These are phyloP conservation scores for Cytospora leucostoma DNA, from an alignment of 2,329 filamentous ascomycete genomes.

Conservation along the genomic window DNA sequence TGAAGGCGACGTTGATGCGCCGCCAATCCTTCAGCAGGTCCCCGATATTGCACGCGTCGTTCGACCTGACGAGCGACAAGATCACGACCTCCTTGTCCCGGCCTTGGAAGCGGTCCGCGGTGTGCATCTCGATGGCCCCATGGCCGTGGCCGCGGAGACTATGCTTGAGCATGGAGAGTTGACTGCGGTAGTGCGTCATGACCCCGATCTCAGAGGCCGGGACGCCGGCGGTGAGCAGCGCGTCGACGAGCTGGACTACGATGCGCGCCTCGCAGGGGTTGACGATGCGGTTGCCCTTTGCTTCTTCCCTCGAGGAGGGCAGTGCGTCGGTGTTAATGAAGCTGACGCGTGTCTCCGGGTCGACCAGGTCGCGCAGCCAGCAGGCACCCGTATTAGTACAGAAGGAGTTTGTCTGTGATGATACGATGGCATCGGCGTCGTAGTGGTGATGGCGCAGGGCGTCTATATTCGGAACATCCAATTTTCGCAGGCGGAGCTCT, in stretches of 20 bases:
- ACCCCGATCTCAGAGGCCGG: constrained; percentile 79
- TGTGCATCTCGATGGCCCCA: constrained; percentile 83
- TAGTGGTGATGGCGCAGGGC: constrained; percentile 63
- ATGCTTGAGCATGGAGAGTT: constrained; percentile 80
- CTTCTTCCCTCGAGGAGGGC: constrained; percentile 66
- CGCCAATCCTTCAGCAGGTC: constrained; percentile 90
- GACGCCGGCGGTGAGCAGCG: constrained; percentile 75
- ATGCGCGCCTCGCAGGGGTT: constrained; percentile 82
- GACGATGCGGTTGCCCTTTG: constrained; percentile 81
- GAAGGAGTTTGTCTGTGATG: constrained; percentile 42
- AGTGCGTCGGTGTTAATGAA: constrained; percentile 89
- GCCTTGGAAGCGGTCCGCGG: constrained; percentile 94
- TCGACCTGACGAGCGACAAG: constrained; percentile 83
- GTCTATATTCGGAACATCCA: constrained; percentile 67
- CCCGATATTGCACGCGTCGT: constrained; percentile 79
- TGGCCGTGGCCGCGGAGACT: constrained; percentile 59
- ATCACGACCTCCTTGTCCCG: constrained; percentile 93
- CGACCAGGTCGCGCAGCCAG: constrained; percentile 75
- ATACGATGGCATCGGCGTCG: constrained; percentile 41
- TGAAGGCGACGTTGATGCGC: constrained; percentile 93
- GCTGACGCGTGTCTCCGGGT: constrained; percentile 71
- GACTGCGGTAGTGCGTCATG: constrained; percentile 95
- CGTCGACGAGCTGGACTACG: constrained; percentile 77
- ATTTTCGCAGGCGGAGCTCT: constrained; percentile 67
- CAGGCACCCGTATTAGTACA: constrained; percentile 61